Base-by-base conservation (phyloP, 75 land plant genomes). In the Selaginella moellendorffii region DNA sequence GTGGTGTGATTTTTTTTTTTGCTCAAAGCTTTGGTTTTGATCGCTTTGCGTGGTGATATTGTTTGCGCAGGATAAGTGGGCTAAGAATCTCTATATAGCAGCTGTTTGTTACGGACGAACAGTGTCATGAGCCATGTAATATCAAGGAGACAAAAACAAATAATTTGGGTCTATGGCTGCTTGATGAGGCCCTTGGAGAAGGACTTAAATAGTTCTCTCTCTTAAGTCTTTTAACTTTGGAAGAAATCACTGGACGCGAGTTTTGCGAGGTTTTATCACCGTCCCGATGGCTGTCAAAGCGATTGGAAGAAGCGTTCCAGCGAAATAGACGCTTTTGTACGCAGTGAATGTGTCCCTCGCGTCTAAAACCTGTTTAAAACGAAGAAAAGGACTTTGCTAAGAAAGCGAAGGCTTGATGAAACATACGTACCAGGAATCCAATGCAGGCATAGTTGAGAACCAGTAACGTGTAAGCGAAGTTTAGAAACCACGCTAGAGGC, bases 401-500 rank as follows among this genome's bases (percentile, higher is more conserved):
- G 54, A 27, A 1, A 65, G 2, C 10, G 2, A 20, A 23, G 1
- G 62, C 61, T 30, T n/a, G n/a, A n/a, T n/a, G 24, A 42, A 21
- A 65, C 42, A 65, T 19, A 63, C 90, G 61, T 21, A 93, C 97
- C 88, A 82, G 63, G 73, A 95, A 95, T 36, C 99, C 99, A 68
- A 90, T 73, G 70, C 81, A 82, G 23, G 97, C 79, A 65, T 79
- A 84, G 68, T 95, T 95, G 63, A 86, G 85, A 62, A 78, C 81
- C 42, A 90, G 51, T 1, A 81, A 2, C 22, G 92, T 80, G 71
- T 84, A 95, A 20, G 69, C 69, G 31, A 92, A 78, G 69, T 87
- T 90, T 9, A 64, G 12, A 22, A 84, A 30, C 2, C 30, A 63
- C 10, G 84, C 54, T 21, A 84, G n/a, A 31, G 69, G 71, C 71